Percentiles rank a stretch among this genome's conserved stretches.
These are phyloP conservation scores for Diaporthe helianthi DNA, from an alignment of 2,329 filamentous ascomycete genomes.

Conservation along the genomic window DNA sequence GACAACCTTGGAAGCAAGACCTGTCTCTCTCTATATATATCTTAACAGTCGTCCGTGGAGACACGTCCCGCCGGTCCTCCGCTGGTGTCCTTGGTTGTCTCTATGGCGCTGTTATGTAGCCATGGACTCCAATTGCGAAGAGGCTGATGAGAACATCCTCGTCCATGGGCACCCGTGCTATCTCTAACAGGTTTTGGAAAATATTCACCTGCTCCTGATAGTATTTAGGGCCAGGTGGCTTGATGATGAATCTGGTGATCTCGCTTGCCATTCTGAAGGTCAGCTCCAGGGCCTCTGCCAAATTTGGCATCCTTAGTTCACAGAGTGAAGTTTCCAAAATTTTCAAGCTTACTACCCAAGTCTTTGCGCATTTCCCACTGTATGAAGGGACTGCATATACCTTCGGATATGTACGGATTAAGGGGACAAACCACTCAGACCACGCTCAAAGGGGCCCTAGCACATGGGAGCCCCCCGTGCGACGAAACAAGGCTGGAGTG, in stretches of 20 bases:
- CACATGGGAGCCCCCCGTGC: too few relatives aligned
- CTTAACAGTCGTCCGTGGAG: constrained; percentile 30
- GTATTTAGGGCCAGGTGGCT: constrained; percentile 23
- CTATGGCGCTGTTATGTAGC: constrained; percentile 33
- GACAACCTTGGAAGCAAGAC: background rate
- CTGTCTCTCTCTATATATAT: background rate
- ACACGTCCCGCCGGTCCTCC: constrained; percentile 32
- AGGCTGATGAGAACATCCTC: constrained; percentile 33
- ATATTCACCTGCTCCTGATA: constrained; percentile 22
- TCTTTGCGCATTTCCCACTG: too few relatives aligned
- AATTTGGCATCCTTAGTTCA: too few relatives aligned
- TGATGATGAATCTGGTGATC: constrained; percentile 29
- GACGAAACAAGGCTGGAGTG: too few relatives aligned
- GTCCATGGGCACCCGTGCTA: constrained; percentile 1
- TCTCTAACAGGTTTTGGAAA: constrained; percentile 10
- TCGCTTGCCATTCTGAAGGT: constrained; percentile 17
- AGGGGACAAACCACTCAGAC: too few relatives aligned
- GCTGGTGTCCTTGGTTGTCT: constrained; percentile 30
- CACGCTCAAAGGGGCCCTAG: too few relatives aligned
- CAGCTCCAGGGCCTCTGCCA: background rate
- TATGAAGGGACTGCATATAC: too few relatives aligned
- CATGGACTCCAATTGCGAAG: constrained; percentile 35
- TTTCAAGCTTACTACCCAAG: too few relatives aligned
- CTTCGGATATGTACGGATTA: too few relatives aligned
- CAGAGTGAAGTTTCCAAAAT: too few relatives aligned